These are phyloP conservation scores for Bruguiera gymnorhiza DNA, from an alignment of 345 rosid species.

Conservation along the genomic window DNA sequence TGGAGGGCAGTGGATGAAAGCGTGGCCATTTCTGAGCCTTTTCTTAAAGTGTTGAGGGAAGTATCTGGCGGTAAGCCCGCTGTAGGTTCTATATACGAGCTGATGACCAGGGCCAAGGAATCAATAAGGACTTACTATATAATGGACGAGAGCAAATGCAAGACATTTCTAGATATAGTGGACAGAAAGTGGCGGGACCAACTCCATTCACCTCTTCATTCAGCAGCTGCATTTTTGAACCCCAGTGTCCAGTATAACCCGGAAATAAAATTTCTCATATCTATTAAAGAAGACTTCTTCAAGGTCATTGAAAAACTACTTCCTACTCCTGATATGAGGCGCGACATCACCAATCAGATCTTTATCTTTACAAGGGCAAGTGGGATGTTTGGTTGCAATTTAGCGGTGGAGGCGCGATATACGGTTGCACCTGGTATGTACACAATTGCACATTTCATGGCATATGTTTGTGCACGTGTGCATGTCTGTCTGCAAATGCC, in stretches of 20 bases:
- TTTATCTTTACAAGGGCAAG: slow-evolving; percentile 64
- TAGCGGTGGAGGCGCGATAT: slow-evolving; percentile 78
- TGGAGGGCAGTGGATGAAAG: slow-evolving; percentile 84
- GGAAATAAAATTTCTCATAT: slow-evolving; percentile 63
- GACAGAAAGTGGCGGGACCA: slow-evolving; percentile 80
- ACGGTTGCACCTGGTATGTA: slow-evolving; percentile 71
- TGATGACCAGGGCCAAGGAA: slow-evolving; percentile 82
- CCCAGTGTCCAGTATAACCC: slow-evolving; percentile 81
- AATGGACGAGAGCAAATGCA: slow-evolving; percentile 84
- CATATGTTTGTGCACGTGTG: not conserved
- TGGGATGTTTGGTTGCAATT: slow-evolving; percentile 78
- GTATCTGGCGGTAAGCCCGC: slow-evolving; percentile 78
- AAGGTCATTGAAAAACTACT: slow-evolving; percentile 80
- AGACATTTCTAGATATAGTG: slow-evolving; percentile 67
- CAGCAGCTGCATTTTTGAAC: slow-evolving; percentile 84
- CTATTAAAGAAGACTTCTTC: slow-evolving; percentile 76
- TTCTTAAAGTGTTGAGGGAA: slow-evolving; percentile 75
- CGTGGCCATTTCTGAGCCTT: slow-evolving; percentile 87
- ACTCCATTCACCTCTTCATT: slow-evolving; percentile 76
- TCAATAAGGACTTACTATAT: slow-evolving; percentile 79
- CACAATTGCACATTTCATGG: not conserved
- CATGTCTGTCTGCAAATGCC: not conserved
- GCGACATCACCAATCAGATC: slow-evolving; percentile 75
- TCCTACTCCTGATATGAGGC: slow-evolving; percentile 84
- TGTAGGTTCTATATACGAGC: slow-evolving; percentile 73